Base-by-base conservation (phyloP, 768 basidiomycete species). In the Russula brevipes region DNA sequence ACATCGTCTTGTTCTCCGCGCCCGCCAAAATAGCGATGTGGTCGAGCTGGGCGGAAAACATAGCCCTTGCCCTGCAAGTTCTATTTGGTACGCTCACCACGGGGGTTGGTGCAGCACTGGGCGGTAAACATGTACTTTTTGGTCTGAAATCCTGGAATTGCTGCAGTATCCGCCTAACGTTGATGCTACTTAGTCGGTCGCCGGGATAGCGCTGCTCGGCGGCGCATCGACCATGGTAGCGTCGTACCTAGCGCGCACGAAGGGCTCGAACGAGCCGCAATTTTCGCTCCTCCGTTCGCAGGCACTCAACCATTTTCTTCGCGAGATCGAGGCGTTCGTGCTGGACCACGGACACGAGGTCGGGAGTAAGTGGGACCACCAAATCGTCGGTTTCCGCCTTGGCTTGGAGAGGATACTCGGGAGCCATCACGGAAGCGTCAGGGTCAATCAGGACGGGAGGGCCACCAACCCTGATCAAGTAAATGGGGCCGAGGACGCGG, bases 191-290 rank as follows among this genome's bases (percentile, higher is more conserved):
- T 2, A 79, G 77, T 72, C 74, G 0, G 76, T 76, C 24, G 64
- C 80, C 33, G 72, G 73, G 16, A 77, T 76, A 17, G 69, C 79
- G 4, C 49, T 79, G 38, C 73, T 82, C 38, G 81, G 89, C 38
- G 88, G 84, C n/a, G 60, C 86, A 11, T 73, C 87, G 4, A 91
- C 88, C 0, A 19, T 89, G 19, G 80, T 85, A 14, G 87, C 88
- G 17, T 85, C 87, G 2, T 90, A 86, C 72, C 78, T 91, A 31
- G 89, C 88, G 3, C 82, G 85, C 12, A 79, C 81, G 31, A 82
- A 87, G 33, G 86, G 87, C 11, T 84, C 86, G 0, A 81, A 82
- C 42, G 88, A 90, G 67, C 89, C 89, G 2, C 86, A 89, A 64
- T 56, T 79, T n/a, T 87, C 86, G 0, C 76, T 78, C 36, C 70